phyloP scores from a whole-genome alignment of 176 grass and related monocot species.

The Rhipidocladum racemiflorum region DNA sequence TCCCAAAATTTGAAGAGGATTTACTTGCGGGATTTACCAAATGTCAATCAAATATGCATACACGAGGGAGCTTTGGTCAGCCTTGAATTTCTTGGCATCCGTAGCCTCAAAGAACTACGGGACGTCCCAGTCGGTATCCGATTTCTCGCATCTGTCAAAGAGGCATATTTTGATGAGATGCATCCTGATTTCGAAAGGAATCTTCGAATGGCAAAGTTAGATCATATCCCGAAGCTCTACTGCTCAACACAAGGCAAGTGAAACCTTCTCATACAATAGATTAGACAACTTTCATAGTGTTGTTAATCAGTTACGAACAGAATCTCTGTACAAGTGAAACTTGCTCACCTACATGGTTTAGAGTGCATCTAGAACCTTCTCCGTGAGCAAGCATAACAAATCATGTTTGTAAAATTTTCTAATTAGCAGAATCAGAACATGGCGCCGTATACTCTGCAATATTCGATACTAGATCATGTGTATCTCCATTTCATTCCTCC shows the following conservation, averaged over 20 bases:
- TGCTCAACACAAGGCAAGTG: constrained; percentile 26
- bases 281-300: background rate
- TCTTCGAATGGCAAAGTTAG: constrained; percentile 7
- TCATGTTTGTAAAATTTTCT: background rate
- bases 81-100: constrained; percentile 27
- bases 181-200: constrained; percentile 33
- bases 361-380: background rate
- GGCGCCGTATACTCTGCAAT: background rate
- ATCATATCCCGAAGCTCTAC: constrained; percentile 24
- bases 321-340: background rate
- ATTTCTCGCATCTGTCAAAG: constrained; percentile 37
- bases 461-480: background rate
- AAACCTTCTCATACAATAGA: background rate
- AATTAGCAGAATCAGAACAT: background rate
- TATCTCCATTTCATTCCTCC: background rate
- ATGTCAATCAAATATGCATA: constrained; percentile 46
- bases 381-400: background rate
- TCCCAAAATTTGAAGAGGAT: constrained; percentile 26
- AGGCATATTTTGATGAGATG: constrained; percentile 37
- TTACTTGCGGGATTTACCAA: background rate
- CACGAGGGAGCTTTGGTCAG: constrained; percentile 25
- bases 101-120: constrained; percentile 31
- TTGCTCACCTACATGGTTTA: background rate
- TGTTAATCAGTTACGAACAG: background rate
- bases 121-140: constrained; percentile 35